phyloP scores from a whole-genome alignment of 768 basidiomycete species.

The Agaricus sinodeliciosus region DNA sequence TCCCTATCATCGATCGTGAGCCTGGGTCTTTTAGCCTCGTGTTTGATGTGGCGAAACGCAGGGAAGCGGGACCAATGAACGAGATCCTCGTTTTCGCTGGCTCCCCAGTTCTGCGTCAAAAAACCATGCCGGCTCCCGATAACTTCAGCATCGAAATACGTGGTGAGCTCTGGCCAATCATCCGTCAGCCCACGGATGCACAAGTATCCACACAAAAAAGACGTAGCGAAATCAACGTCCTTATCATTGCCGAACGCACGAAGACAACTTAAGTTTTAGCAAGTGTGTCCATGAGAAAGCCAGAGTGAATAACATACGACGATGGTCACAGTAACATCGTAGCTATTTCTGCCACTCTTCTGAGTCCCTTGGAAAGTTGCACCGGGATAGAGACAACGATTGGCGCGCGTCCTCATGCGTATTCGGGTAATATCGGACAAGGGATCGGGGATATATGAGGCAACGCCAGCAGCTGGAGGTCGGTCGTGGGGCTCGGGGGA shows the following conservation, averaged over 20 bases:
- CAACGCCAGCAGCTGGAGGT: constrained; percentile 1
- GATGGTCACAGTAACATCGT: constrained; percentile 90
- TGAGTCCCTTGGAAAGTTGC: constrained; percentile 88
- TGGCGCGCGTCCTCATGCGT: constrained; percentile 63
- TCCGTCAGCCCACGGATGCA: constrained; percentile 89
- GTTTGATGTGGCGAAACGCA: constrained; percentile 75
- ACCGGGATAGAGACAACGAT: constrained; percentile 83
- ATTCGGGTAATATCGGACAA: constrained; percentile 70
- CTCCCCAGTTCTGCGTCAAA: constrained; percentile 85
- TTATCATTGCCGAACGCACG: constrained; percentile 29
- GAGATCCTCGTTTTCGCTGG: constrained; percentile 86
- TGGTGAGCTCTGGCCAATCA: constrained; percentile 93
- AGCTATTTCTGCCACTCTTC: constrained; percentile 89
- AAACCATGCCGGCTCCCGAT: constrained; percentile 91
- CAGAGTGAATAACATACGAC: constrained; percentile 52
- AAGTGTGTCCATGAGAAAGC: neutral
- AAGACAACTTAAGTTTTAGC: neutral
- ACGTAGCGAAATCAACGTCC: constrained; percentile 87
- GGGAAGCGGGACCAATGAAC: constrained; percentile 94
- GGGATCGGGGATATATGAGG: constrained; percentile 37
- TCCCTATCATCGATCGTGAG: constrained; percentile 74
- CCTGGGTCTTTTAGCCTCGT: constrained; percentile 72
- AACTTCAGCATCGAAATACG: constrained; percentile 95
- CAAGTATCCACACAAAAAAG: constrained; percentile 86
- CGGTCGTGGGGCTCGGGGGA: constrained; percentile 4